Evolutionary conservation across 2,329 filamentous ascomycete species (phyloP), one percentile per base, ranked within the genome.

Genomic region (Ophiostoma australiae): DNA sequence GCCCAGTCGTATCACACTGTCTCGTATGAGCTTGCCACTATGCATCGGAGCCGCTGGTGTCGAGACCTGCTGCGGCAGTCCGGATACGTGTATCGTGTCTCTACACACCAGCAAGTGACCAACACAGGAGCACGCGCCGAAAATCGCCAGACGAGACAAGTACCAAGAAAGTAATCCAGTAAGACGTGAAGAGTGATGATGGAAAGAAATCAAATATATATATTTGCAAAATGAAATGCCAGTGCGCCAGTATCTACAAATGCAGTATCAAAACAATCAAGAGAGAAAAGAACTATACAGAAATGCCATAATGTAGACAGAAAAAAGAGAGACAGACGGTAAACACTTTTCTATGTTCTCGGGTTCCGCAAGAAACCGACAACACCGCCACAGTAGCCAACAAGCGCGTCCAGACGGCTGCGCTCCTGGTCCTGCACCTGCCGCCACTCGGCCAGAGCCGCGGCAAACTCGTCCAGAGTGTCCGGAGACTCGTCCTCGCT

Each of bases 361-460:
- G 86, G 86, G 74, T 82, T 88, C 75, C 93, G 87, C 76, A 97
- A 82, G 81, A 95, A 97, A 58, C 88, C 88, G 23, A 96, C 89
- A 33, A 97, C 92, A 74, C 94, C 94, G 74, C 90, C 88, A 78
- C 92, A 96, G 78, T 95, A 97, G 20, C 93, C 93, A 15, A 96
- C 91, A 73, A 97, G 81, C 70, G 87, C 87, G 70, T 90, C 88
- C 70, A 98, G 80, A 70, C 93, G 85, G 72, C 84, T 84, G 68
- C 87, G 86, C 79, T 97, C 94, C 76, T 82, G 83, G 78, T 89
- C 88, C 79, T 94, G 91, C 76, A 90, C 87, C 37, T 80, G 80
- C 78, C 89, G 89, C 92, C 93, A 97, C 75, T 86, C 84, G 69
- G 80, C 79, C 72, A 97, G 80, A 67, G 86, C 87, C 0, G 69